Evolutionary conservation across 2,329 filamentous ascomycete genomes (phyloP).

Genomic region (Aureobasidium sp.): DNA sequence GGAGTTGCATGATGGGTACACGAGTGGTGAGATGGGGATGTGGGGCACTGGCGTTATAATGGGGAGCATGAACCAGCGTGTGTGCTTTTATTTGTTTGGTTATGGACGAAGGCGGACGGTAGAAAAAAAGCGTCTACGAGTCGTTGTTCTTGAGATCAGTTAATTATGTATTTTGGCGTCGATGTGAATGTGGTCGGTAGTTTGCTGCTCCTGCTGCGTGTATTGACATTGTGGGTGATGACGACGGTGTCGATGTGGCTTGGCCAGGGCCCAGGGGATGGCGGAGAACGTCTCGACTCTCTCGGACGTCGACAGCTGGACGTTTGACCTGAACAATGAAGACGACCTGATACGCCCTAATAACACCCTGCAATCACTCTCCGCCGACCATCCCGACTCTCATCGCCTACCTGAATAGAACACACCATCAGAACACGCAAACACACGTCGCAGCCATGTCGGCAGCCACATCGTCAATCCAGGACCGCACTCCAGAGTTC

Average conservation of each 20-base stretch:
- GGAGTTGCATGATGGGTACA: constrained; percentile 61
- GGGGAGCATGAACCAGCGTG: constrained; percentile 11
- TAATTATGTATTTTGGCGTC: background rate
- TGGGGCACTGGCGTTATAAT: constrained; percentile 2
- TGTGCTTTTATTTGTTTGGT: constrained; percentile 3
- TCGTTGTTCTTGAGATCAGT: background rate
- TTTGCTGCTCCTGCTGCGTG: background rate
- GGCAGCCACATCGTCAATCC: constrained; percentile 58
- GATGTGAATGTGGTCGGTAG: background rate
- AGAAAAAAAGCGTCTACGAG: constrained; percentile 10
- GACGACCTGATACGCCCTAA: background rate
- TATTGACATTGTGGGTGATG: background rate
- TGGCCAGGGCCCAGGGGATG: background rate
- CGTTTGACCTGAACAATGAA: background rate
- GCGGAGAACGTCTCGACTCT: background rate
- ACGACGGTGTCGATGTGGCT: background rate
- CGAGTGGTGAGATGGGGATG: background rate
- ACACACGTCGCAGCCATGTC: background rate
- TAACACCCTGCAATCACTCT: background rate
- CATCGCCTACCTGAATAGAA: background rate
- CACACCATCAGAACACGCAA: background rate
- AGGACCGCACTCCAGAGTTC: constrained; percentile 96
- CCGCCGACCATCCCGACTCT: background rate
- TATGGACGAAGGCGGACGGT: background rate
- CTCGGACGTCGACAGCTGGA: background rate